phyloP scores from a whole-genome alignment of 805 yeast species.

The Lipomyces starkeyi region DNA sequence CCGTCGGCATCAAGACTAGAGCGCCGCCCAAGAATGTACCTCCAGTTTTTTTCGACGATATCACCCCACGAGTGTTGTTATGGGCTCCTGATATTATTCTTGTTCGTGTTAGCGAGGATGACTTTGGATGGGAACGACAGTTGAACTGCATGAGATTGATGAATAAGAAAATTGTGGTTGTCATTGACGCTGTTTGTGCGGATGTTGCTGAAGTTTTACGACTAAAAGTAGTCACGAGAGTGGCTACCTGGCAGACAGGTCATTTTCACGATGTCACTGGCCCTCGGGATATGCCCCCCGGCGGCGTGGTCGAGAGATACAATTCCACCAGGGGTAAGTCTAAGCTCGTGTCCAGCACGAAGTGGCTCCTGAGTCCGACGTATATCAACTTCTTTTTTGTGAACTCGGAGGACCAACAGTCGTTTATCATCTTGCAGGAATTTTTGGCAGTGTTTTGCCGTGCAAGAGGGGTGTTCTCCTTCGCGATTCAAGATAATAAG shows the following conservation, averaged over 20 bases:
- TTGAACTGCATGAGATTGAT: not conserved
- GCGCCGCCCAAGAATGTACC: not conserved
- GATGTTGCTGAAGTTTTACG: not conserved
- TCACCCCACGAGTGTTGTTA: not conserved
- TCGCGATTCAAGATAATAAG: not conserved
- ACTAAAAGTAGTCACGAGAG: not conserved
- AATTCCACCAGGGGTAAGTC: slow-evolving; percentile 6
- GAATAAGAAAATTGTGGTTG: not conserved
- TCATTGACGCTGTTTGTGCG: slow-evolving; percentile 4
- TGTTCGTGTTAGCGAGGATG: not conserved
- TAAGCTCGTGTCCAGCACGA: slow-evolving; percentile 7
- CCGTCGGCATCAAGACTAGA: slow-evolving; percentile 6
- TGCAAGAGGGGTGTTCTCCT: slow-evolving; percentile 5
- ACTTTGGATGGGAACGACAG: slow-evolving; percentile 7
- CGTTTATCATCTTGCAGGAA: slow-evolving; percentile 13
- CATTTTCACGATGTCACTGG: slow-evolving; percentile 7
- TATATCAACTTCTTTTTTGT: slow-evolving; percentile 11
- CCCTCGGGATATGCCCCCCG: slow-evolving; percentile 6
- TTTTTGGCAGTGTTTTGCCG: slow-evolving; percentile 14
- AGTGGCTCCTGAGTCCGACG: slow-evolving; percentile 7
- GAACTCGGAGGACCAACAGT: slow-evolving; percentile 6
- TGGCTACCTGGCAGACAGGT: not conserved
- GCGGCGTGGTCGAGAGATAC: slow-evolving; percentile 14
- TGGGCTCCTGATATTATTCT: slow-evolving; percentile 10
- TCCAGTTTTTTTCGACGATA: not conserved